These are phyloP conservation scores for Ustilago trichophora DNA, from an alignment of 1,284 basidiomycete species.

Conservation along the genomic window DNA sequence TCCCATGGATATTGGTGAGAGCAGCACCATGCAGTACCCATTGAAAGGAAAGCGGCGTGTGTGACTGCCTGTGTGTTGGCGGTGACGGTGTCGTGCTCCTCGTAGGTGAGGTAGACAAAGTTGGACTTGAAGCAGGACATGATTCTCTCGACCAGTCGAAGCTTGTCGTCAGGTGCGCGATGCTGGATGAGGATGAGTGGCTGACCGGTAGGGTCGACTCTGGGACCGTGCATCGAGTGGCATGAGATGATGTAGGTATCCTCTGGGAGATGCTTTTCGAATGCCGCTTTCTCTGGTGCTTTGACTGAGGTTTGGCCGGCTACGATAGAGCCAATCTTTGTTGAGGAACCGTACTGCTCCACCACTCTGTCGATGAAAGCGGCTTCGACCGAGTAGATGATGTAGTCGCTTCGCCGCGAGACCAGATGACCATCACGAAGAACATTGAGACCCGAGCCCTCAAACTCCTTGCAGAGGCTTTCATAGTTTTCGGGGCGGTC, in stretches of 20 bases:
- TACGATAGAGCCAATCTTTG: conserved; percentile 90
- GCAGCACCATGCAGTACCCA: conserved; percentile 95
- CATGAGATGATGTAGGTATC: conserved; percentile 91
- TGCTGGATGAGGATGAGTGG: conserved; percentile 93
- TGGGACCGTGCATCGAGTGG: conserved; percentile 93
- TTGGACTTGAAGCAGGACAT: conserved; percentile 81
- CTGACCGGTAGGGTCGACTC: conserved; percentile 88
- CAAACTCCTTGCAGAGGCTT: conserved; percentile 73
- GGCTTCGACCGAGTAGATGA: conserved; percentile 94
- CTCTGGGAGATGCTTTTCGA: conserved; percentile 84
- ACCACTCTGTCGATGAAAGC: conserved; percentile 88
- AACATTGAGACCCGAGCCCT: conserved; percentile 74
- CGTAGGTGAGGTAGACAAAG: conserved; percentile 90
- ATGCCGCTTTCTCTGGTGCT: conserved; percentile 88
- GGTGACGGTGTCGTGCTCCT: conserved; percentile 94
- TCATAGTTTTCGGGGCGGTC: conserved; percentile 84
- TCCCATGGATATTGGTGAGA: conserved; percentile 91
- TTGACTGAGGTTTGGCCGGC: conserved; percentile 97
- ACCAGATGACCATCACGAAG: conserved; percentile 83
- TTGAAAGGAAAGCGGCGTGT: conserved; percentile 95
- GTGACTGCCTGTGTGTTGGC: conserved; percentile 98
- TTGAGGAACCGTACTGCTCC: conserved; percentile 88
- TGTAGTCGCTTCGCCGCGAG: conserved; percentile 83
- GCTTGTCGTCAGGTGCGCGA: conserved; percentile 78
- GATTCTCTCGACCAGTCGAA: conserved; percentile 82